Evolutionary conservation across 2,329 filamentous ascomycete genomes (phyloP).

Genomic region (Xylaria sp.): DNA sequence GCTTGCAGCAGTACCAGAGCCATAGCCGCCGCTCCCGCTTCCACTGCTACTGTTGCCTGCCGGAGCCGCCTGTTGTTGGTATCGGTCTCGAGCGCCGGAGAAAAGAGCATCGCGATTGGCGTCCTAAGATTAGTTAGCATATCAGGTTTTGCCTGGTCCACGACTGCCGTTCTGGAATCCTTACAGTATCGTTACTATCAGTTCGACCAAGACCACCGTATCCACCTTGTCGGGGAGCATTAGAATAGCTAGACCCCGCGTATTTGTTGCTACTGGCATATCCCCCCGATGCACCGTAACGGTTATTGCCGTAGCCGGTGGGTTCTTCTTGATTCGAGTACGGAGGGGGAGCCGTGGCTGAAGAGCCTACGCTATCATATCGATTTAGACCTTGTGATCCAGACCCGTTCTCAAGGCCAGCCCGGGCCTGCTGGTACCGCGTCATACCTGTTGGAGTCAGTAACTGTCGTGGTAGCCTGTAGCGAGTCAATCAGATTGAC

Average conservation of each 20-base stretch:
- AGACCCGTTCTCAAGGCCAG: slow-evolving; percentile 49
- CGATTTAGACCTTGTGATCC: slow-evolving; percentile 46
- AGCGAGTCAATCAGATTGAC: slow-evolving; percentile 36
- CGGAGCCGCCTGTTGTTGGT: slow-evolving; percentile 39
- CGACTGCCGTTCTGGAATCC: background rate
- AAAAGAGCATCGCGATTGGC: slow-evolving; percentile 73
- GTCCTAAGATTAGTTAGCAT: slow-evolving; percentile 50
- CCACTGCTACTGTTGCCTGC: slow-evolving; percentile 9
- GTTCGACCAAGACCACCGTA: slow-evolving; percentile 69
- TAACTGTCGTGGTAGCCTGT: background rate
- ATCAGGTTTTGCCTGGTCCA: background rate
- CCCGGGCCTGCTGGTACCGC: slow-evolving; percentile 59
- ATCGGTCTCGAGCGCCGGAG: slow-evolving; percentile 48
- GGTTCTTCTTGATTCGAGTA: slow-evolving; percentile 46
- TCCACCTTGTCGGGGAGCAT: slow-evolving; percentile 61
- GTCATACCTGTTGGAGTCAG: slow-evolving; percentile 44
- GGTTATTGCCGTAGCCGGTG: slow-evolving; percentile 47
- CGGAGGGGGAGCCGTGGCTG: slow-evolving; percentile 52
- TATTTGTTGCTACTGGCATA: slow-evolving; percentile 66
- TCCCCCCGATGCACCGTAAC: slow-evolving; percentile 53
- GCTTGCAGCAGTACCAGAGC: slow-evolving; percentile 38
- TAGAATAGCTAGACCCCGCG: slow-evolving; percentile 53
- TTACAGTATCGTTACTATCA: slow-evolving; percentile 54
- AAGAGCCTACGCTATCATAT: slow-evolving; percentile 43
- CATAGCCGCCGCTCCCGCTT: slow-evolving; percentile 31